Conservation (phyloP, 1,284 basidiomycete genomes). For the Tranzscheliella williamsii region DNA sequence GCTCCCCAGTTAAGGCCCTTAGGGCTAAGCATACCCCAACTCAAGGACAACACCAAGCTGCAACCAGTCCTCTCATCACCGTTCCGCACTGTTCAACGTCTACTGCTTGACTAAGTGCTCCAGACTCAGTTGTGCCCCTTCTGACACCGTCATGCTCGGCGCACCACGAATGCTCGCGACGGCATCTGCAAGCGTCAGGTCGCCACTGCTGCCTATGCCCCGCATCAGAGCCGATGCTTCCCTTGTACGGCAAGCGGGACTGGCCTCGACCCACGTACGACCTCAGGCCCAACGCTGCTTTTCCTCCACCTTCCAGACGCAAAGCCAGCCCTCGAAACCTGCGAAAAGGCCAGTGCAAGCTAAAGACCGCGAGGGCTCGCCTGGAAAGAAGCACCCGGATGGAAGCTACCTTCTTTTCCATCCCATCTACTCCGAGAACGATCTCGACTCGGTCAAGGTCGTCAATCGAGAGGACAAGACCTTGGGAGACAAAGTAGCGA, state of each 20-base stretch:
- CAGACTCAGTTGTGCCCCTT: no score
- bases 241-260: not conserved
- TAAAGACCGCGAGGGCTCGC: constrained; percentile 8
- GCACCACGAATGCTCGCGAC: not conserved
- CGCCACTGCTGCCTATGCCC: not conserved
- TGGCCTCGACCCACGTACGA: not conserved
- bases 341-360: constrained; percentile 13
- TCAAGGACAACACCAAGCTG: no score
- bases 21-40: no score
- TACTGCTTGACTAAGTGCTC: no score
- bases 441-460: constrained; percentile 79
- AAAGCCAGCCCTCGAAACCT: constrained; percentile 1
- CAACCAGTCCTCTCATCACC: no score
- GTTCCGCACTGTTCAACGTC: no score
- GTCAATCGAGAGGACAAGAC: constrained; percentile 72
- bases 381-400: constrained; percentile 18
- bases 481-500: constrained; percentile 74
- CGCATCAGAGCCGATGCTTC: not conserved
- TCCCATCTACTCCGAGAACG: constrained; percentile 60
- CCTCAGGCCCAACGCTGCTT: not conserved
- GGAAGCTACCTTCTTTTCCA: constrained; percentile 41
- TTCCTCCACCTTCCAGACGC: not conserved
- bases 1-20: no score
- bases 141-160: not conserved
- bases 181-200: not conserved